Conservation (phyloP, 139 green algal species). For the Micractinium conductrix region DNA sequence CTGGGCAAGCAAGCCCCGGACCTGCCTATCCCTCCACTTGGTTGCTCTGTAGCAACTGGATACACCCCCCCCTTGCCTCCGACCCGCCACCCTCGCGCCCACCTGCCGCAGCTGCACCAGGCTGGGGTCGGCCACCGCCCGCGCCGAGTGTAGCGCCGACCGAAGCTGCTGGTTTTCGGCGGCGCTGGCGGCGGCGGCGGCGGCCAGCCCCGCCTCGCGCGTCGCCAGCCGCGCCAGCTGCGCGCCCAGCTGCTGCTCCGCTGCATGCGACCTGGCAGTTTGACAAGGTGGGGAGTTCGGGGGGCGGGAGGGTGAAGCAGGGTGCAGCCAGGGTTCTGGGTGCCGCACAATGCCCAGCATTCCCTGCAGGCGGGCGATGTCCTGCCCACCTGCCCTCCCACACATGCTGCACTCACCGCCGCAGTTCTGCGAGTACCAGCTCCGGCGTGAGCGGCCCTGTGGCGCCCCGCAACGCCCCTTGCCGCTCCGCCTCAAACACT, state of each 20-base stretch:
- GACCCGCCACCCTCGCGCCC: too few species aligned
- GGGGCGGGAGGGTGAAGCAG: not conserved
- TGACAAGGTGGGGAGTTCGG: not conserved
- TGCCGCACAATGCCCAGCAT: too few species aligned
- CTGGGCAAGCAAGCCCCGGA: too few species aligned
- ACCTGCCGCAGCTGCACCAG: slow-evolving; percentile 40
- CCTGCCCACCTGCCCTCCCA: too few species aligned
- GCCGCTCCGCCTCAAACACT: slow-evolving; percentile 17
- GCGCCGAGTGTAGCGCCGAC: slow-evolving; percentile 21
- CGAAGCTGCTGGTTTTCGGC: slow-evolving; percentile 23
- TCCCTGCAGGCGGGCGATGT: too few species aligned
- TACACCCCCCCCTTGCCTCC: too few species aligned
- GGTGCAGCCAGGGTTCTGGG: too few species aligned
- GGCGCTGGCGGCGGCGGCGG: not conserved
- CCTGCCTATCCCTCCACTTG: too few species aligned
- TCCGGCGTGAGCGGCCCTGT: slow-evolving; percentile 5
- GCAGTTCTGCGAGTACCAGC: not conserved
- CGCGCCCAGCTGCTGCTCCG: slow-evolving; percentile 5
- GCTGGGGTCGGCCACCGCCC: slow-evolving; percentile 21
- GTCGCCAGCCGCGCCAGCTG: slow-evolving; percentile 23
- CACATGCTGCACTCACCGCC: not conserved
- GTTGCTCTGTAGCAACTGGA: too few species aligned
- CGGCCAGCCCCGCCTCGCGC: not conserved
- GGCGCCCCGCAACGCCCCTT: not conserved
- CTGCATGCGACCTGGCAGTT: slow-evolving; percentile 7